These are phyloP conservation scores for Heimioporus sp. DNA, from an alignment of 768 basidiomycete species.

Conservation along the genomic window DNA sequence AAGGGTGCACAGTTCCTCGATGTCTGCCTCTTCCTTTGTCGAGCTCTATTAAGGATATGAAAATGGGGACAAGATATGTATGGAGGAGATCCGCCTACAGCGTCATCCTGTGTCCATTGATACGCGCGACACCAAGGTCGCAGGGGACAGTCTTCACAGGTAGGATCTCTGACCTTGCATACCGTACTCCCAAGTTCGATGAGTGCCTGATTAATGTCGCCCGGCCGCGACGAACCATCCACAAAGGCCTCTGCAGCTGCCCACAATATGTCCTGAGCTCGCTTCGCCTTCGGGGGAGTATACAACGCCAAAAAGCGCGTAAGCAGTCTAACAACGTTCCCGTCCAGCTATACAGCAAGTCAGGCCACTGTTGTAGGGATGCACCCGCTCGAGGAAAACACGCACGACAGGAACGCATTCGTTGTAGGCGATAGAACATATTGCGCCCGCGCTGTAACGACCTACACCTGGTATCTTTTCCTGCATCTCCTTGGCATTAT, in stretches of 20 bases:
- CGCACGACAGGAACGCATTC: slow-evolving; percentile 81
- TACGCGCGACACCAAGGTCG: slow-evolving; percentile 68
- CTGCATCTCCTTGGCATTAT: slow-evolving; percentile 79
- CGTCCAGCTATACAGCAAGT: slow-evolving; percentile 62
- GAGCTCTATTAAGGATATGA: not conserved
- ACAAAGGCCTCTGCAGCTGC: slow-evolving; percentile 70
- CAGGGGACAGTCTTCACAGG: slow-evolving; percentile 73
- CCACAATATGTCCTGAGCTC: slow-evolving; percentile 83
- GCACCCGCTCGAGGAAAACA: slow-evolving; percentile 8
- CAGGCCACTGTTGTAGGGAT: not conserved
- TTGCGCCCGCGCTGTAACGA: slow-evolving; percentile 83
- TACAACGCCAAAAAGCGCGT: slow-evolving; percentile 82
- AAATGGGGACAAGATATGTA: not conserved
- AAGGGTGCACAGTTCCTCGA: slow-evolving; percentile 73
- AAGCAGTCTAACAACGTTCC: slow-evolving; percentile 85
- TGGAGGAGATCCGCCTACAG: slow-evolving; percentile 6
- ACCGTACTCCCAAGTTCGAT: slow-evolving; percentile 95
- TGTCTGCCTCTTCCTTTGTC: slow-evolving; percentile 42
- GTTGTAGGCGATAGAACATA: slow-evolving; percentile 87
- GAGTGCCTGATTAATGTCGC: slow-evolving; percentile 89
- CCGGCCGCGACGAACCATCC: slow-evolving; percentile 50
- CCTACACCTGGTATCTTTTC: slow-evolving; percentile 84
- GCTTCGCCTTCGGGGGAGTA: slow-evolving; percentile 77
- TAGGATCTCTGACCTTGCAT: slow-evolving; percentile 82
- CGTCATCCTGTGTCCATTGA: slow-evolving; percentile 10